These are phyloP conservation scores for Aspergillus ochraceus DNA, from an alignment of 2,329 filamentous ascomycete genomes.

Conservation along the genomic window DNA sequence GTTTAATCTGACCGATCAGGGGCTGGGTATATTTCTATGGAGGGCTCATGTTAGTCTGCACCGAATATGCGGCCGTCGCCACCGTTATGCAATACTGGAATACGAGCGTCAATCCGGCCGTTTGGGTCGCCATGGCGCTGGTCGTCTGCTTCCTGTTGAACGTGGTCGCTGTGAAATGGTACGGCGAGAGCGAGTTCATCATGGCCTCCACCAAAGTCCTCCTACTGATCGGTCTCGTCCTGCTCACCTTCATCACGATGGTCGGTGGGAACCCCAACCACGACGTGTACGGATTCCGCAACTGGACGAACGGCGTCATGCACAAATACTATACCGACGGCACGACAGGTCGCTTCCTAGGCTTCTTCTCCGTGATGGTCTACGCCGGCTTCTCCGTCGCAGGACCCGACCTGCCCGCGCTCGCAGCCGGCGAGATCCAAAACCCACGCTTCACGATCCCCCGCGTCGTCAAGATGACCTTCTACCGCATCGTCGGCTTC, in stretches of 20 bases:
- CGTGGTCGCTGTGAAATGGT: conserved; percentile 67
- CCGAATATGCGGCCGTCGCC: conserved; percentile 48
- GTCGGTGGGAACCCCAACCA: conserved; percentile 73
- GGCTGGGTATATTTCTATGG: conserved; percentile 50
- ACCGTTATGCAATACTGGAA: conserved; percentile 50
- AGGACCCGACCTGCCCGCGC: conserved; percentile 61
- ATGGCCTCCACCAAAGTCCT: conserved; percentile 69
- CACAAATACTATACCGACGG: conserved; percentile 64
- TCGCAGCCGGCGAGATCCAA: conserved; percentile 65
- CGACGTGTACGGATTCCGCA: conserved; percentile 69
- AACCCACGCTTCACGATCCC: conserved; percentile 70
- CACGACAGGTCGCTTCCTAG: conserved; percentile 65
- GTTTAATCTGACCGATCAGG: conserved; percentile 10
- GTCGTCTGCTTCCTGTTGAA: conserved; percentile 58
- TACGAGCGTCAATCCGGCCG: conserved; percentile 42
- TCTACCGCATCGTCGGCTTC: conserved; percentile 73
- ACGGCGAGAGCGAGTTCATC: conserved; percentile 72
- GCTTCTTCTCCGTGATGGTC: conserved; percentile 71
- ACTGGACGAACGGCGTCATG: conserved; percentile 64
- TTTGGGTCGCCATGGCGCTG: conserved; percentile 45
- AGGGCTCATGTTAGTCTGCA: conserved; percentile 47
- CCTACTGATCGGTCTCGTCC: conserved; percentile 66
- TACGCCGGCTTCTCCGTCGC: conserved; percentile 65
- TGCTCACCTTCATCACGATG: conserved; percentile 79
- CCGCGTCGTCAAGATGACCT: conserved; percentile 71